Evolutionary conservation across 768 basidiomycete genomes (phyloP), one percentile per base, ranked within the genome.

Genomic region (Amanita muscaria): DNA sequence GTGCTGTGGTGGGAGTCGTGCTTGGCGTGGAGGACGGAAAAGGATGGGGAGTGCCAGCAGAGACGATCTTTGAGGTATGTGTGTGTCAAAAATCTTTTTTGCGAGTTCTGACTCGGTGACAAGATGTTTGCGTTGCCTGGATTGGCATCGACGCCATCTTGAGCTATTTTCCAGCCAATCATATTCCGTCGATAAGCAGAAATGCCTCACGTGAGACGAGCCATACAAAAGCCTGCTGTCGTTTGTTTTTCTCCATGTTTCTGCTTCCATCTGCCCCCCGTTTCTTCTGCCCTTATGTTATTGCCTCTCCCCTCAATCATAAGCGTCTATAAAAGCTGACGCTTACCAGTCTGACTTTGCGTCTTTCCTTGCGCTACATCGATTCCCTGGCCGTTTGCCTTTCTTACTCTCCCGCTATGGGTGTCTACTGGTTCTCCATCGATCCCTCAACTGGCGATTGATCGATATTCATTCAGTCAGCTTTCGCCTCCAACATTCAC

Each of bases 41-140:
- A 64, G 79, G 80, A 0, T 83, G 78, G 77, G 79, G 76, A 16
- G 72, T 73, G 2, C 77, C 79, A 0, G 68, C 77, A 1, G 81
- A 85, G 56, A 62, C 69, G 15, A 75, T 82, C 15, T 82, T 70
- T 48, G 79, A 83, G 71, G 79, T 79, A n/a, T n/a, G n/a, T n/a
- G n/a, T n/a, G n/a, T n/a, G n/a, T n/a, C n/a, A 34, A 37, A 27
- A 22, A n/a, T 23, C 27, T 35, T 35, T 18, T 39, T 41, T 29
- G 10, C 31, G 30, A 27, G 14, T 42, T 15, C 10, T 46, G 37
- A 4, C 15, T 21, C 27, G 25, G 29, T 12, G 27, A 16, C 19
- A 51, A 76, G 73, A 77, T 77, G 75, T 77, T 77, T 51, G 66
- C 63, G 24, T 55, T 79, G 27, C 77, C 76, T 8, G 73, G 74